Conservation (phyloP, 2,329 filamentous ascomycete genomes). For the Xylariales sp. region DNA sequence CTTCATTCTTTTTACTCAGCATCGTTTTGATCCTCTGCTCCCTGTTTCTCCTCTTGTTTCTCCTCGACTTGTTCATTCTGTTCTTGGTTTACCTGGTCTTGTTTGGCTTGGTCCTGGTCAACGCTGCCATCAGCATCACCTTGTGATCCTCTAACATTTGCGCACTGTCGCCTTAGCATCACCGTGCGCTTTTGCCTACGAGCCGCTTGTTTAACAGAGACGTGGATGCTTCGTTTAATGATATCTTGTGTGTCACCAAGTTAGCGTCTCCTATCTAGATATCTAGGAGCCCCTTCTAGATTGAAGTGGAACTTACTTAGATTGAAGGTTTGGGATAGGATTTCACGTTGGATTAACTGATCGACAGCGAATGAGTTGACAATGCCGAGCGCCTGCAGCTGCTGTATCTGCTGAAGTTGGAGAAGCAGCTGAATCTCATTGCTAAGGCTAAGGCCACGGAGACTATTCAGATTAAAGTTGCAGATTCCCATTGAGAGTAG, state of each 20-base stretch:
- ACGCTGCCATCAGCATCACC: conserved; percentile 14
- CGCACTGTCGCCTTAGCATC: conserved; percentile 40
- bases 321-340: conserved; percentile 43
- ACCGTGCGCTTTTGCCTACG: conserved; percentile 41
- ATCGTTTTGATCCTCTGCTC: background rate
- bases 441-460: conserved; percentile 41
- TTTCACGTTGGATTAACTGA: conserved; percentile 44
- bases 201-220: conserved; percentile 42
- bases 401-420: conserved; percentile 47
- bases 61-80: background rate
- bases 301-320: conserved; percentile 36
- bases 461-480: conserved; percentile 44
- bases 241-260: conserved; percentile 34
- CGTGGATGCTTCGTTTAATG: conserved; percentile 45
- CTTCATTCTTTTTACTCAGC: conserved; percentile 1
- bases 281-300: background rate
- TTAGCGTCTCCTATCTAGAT: conserved; percentile 24
- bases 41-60: background rate
- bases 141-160: conserved; percentile 20
- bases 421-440: conserved; percentile 47
- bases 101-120: conserved; percentile 2
- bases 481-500: conserved; percentile 46
- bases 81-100: conserved; percentile 10
- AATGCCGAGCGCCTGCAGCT: conserved; percentile 46
- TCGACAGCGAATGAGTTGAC: conserved; percentile 42